Conservation (phyloP, 139 green algal genomes). For the Chlamydomonas eustigma region DNA sequence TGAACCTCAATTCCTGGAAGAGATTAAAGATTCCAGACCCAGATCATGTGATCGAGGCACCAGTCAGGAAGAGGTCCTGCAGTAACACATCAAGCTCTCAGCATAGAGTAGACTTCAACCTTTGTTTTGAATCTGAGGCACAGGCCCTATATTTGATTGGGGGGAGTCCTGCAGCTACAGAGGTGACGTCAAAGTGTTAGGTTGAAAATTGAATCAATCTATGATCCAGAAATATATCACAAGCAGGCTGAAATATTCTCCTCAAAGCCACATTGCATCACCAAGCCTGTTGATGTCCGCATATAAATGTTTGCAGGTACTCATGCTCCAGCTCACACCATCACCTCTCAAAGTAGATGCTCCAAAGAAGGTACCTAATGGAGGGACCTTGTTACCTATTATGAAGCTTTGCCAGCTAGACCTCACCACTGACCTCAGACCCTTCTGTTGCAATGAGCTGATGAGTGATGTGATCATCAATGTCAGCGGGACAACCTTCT, state of each 20-base stretch:
- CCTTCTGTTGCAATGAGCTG: slow-evolving; percentile 7
- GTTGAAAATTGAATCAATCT: no score
- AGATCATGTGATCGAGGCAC: no score
- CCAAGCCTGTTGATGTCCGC: no score
- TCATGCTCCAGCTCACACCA: not conserved
- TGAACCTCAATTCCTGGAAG: no score
- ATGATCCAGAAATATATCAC: no score
- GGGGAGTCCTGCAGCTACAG: not conserved
- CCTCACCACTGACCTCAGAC: not conserved
- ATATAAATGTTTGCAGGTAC: not conserved
- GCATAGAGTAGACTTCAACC: not conserved
- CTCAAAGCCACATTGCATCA: no score
- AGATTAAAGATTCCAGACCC: no score
- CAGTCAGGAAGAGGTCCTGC: no score
- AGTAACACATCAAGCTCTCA: not conserved
- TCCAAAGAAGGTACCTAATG: not conserved
- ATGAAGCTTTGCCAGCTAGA: not conserved
- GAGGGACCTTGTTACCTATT: not conserved
- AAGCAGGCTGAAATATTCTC: no score
- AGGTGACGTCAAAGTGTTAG: not conserved
- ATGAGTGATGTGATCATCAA: slow-evolving; percentile 11
- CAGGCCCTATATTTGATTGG: not conserved
- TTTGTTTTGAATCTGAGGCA: not conserved
- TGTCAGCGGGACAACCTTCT: not conserved
- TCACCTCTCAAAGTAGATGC: not conserved